Base-by-base conservation (phyloP, 108 stramenopile genomes). In the Nitzschia inconspicua region DNA sequence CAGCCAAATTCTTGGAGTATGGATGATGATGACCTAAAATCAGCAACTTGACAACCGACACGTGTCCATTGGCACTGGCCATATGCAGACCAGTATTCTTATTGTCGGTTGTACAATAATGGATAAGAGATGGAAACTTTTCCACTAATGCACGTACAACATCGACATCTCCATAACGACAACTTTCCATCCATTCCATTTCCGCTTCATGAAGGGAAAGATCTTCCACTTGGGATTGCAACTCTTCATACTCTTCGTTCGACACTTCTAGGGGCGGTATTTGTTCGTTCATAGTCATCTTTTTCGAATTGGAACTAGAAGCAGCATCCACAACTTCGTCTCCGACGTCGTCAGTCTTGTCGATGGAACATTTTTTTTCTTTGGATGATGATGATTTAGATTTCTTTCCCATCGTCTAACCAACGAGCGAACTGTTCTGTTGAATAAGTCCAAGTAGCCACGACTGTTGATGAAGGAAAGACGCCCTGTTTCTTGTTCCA, bases 31-130 rank as follows among this genome's bases (percentile, higher is more conserved):
- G 59, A 2, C 57, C 19, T 32, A 32, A 52, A 3, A 89, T 42
- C 29, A 95, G 60, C 10, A 89, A 47, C 44, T 68, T 55, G 0
- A 75, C 81, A 5, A 80, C 58, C 8, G 54, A 48, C 4, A 57
- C 47, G 51, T 91, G 84, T 1, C 86, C 86, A 47, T 91, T 95
- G 16, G 89, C 93, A 44, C 78, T 75, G 1, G 89, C 88, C 68
- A 82, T 84, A 73, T 91, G 93, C 8, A 95, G 62, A 14, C 89
- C 78, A 19, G 88, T 88, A 18, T 71, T 83, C 13, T 74, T 73
- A 13, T 51, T 65, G 24, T 47, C 32, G 28, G 72, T 60, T 5
- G 57, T 60, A 18, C 52, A 16, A 32, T 75, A 60, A 4, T 70
- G 51, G 29, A 83, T 58, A 14, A 65, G 20, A 1, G 53, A 40